Evolutionary conservation across 257 asterid genomes (phyloP).

Genomic region (Ilex aquifolium): DNA sequence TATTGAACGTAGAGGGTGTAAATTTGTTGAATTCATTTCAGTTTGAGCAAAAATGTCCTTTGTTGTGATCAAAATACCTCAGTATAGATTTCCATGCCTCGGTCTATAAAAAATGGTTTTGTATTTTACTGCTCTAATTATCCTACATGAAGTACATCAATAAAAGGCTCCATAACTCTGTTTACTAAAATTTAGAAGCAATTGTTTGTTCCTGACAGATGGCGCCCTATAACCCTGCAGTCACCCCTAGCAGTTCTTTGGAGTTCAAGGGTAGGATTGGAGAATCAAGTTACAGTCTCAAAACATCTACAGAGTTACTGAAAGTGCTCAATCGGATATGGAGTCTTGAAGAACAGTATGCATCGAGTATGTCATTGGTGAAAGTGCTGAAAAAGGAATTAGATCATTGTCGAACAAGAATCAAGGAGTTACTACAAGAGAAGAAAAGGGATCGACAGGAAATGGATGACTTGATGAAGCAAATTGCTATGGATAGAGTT

Average conservation of each 20-base stretch:
- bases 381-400: constrained; percentile 55
- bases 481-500: constrained; percentile 34
- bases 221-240: constrained; percentile 36
- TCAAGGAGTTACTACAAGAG: constrained; percentile 46
- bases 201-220: constrained; percentile 35
- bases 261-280: constrained; percentile 38
- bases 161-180: too few relatives aligned
- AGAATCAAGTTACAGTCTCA: constrained; percentile 47
- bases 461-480: constrained; percentile 36
- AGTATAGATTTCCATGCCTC: too few relatives aligned
- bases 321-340: constrained; percentile 78
- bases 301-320: constrained; percentile 75
- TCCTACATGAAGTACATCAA: too few relatives aligned
- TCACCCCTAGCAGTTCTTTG: constrained; percentile 34
- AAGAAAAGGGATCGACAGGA: constrained; percentile 46
- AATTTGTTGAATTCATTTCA: too few relatives aligned
- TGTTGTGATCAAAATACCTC: too few relatives aligned
- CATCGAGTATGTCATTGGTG: constrained; percentile 49
- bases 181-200: background rate
- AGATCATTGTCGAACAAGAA: constrained; percentile 37
- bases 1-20: too few relatives aligned
- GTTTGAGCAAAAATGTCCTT: too few relatives aligned
- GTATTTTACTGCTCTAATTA: too few relatives aligned
- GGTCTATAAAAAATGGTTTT: too few relatives aligned
- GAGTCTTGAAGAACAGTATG: constrained; percentile 86